Conservation (phyloP, 1,284 basidiomycete genomes). For the Pterula multifida region DNA sequence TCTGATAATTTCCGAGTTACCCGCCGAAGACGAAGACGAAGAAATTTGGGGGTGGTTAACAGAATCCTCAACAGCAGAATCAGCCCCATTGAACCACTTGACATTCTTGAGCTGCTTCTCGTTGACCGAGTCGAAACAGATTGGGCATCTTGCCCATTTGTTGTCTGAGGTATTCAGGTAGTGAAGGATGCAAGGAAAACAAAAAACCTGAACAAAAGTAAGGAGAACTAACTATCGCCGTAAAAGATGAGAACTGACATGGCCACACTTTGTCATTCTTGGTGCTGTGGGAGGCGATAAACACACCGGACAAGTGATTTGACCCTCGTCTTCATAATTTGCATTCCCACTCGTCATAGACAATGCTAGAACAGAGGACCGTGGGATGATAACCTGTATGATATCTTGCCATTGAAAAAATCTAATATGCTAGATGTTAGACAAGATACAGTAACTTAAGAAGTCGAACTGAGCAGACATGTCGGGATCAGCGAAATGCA, state of each 20-base stretch:
- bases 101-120: conserved; percentile 90
- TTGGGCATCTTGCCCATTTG: conserved; percentile 87
- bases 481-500: conserved; percentile 91
- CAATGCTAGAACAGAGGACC: conserved; percentile 50
- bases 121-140: conserved; percentile 91
- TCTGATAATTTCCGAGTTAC: conserved; percentile 12
- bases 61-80: conserved; percentile 25
- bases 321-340: conserved; percentile 36
- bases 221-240: background rate
- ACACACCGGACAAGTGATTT: conserved; percentile 88
- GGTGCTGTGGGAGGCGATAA: conserved; percentile 84
- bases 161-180: conserved; percentile 80
- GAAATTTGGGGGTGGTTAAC: conserved; percentile 31
- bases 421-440: conserved; percentile 26
- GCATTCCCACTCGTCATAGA: conserved; percentile 31
- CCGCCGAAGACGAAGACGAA: conserved; percentile 21
- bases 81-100: conserved; percentile 59
- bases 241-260: conserved; percentile 47
- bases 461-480: conserved; percentile 38
- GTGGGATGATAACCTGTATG: conserved; percentile 87
- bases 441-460: conserved; percentile 9
- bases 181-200: conserved; percentile 87
- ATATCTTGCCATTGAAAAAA: conserved; percentile 96
- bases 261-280: conserved; percentile 95
- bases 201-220: conserved; percentile 52